Base-by-base conservation (phyloP, 139 green algal species). In the Chlorella vulgaris region DNA sequence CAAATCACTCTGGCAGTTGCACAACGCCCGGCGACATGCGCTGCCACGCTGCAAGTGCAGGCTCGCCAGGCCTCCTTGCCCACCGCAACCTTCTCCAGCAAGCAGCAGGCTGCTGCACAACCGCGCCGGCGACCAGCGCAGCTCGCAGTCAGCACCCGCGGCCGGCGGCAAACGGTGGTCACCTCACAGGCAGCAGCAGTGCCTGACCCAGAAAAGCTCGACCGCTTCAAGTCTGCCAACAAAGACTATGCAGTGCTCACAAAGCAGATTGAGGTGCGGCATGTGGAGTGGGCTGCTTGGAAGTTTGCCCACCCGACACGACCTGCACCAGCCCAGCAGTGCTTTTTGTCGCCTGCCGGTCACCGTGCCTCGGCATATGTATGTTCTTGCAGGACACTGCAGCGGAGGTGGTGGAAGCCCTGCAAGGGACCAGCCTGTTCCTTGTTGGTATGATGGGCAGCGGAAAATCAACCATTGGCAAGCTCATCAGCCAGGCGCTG, bases 361-460 rank as follows among this genome's bases (percentile, higher is more conserved):
- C n/a, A n/a, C n/a, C n/a, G n/a, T n/a, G n/a, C n/a, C 58, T 35
- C 21, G 58, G 21, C 18, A 39, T 69, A 5, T 19, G 7, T 7
- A 13, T 69, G 29, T 7, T 10, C 6, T 69, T 66, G 62, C 83
- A 89, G 80, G 84, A 88, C 24, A 67, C 89, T 1, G 88, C 88
- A 6, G 84, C 78, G 21, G 74, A 89, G 73, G 79, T 94, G 0
- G 47, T 77, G 7, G 87, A 92, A 4, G 76, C 86, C 36, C 86
- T 97, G 26, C 68, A 86, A 26, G 93, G 93, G 67, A 95, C 89
- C 76, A 95, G 88, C 85, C 82, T 98, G 42, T 98, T 93, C 82
- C 86, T 98, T 7, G 91, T 97, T 7, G 94, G 94, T 76, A 98
- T 98, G 94, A 98, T 98, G 94, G 94, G 94, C 80, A 93, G 87